Conservation (phyloP, 2,329 filamentous ascomycete species). For the Alternaria brassicicola region DNA sequence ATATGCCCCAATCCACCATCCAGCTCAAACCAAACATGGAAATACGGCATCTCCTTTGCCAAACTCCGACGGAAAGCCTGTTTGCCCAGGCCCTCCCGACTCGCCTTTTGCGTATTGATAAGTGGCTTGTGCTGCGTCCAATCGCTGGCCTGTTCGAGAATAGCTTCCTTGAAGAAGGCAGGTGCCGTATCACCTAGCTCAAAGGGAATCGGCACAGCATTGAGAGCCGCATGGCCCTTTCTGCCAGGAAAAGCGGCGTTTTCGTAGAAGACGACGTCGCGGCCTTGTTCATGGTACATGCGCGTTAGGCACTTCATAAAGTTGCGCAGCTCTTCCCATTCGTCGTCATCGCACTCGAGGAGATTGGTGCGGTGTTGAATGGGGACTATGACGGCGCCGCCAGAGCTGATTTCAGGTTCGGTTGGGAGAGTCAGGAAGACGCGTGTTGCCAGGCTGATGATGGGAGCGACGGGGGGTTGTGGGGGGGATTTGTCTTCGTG, state of each 20-base stretch:
- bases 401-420: constrained; percentile 82
- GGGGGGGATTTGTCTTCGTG: constrained; percentile 80
- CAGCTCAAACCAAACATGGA: constrained; percentile 91
- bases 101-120: constrained; percentile 78
- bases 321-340: constrained; percentile 98
- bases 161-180: constrained; percentile 94
- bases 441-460: constrained; percentile 84
- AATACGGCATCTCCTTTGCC: constrained; percentile 97
- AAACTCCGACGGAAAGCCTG: constrained; percentile 80
- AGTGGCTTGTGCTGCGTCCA: constrained; percentile 96
- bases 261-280: constrained; percentile 95
- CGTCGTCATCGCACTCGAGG: constrained; percentile 97
- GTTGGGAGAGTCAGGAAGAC: constrained; percentile 89
- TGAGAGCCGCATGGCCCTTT: constrained; percentile 82
- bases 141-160: constrained; percentile 84
- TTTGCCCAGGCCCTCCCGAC: constrained; percentile 73
- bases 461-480: constrained; percentile 74
- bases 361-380: constrained; percentile 86
- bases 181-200: constrained; percentile 89
- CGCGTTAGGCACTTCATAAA: constrained; percentile 97
- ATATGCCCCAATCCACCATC: constrained; percentile 93
- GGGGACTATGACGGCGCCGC: constrained; percentile 86
- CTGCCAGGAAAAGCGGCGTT: constrained; percentile 84
- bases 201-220: constrained; percentile 86
- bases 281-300: constrained; percentile 92